Percentiles rank a stretch among this genome's conserved stretches.
phyloP scores from a whole-genome alignment of 2,329 filamentous ascomycete species.

The Aspergillus alliaceus region DNA sequence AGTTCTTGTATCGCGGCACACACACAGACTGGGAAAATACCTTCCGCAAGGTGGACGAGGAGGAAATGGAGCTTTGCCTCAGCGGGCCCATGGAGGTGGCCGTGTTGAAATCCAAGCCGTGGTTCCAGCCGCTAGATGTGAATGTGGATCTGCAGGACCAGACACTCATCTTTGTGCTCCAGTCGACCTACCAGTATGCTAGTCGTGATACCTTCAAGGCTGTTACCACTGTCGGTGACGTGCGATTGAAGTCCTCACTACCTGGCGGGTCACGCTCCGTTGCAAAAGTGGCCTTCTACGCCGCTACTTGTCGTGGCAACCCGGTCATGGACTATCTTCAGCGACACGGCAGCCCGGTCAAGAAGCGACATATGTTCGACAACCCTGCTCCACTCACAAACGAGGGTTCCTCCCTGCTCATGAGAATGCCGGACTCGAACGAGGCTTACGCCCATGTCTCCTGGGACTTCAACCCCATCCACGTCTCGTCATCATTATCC shows the following conservation, averaged over 20 bases:
- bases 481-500: constrained; percentile 95
- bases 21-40: constrained; percentile 97
- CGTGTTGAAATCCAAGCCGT: constrained; percentile 91
- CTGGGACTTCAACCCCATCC: constrained; percentile 97
- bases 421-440: constrained; percentile 92
- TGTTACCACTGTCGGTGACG: constrained; percentile 88
- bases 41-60: constrained; percentile 96
- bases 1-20: constrained; percentile 91
- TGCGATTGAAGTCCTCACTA: constrained; percentile 92
- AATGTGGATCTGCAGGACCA: constrained; percentile 87
- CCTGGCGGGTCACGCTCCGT: constrained; percentile 87
- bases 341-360: constrained; percentile 84
- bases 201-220: constrained; percentile 88
- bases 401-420: constrained; percentile 79
- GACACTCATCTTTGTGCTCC: constrained; percentile 92
- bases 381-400: constrained; percentile 94
- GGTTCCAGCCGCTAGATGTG: constrained; percentile 85
- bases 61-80: constrained; percentile 88
- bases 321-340: constrained; percentile 95
- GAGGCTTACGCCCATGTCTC: constrained; percentile 98
- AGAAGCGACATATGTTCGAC: constrained; percentile 97
- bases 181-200: constrained; percentile 90
- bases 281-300: constrained; percentile 94
- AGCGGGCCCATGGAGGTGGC: constrained; percentile 97
- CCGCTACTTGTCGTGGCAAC: constrained; percentile 88